A percentile compares a stretch with the other conserved stretches of the same genome.
These are phyloP conservation scores for Aspergillus carbonarius DNA, from an alignment of 2,329 filamentous ascomycete genomes.

Conservation along the genomic window DNA sequence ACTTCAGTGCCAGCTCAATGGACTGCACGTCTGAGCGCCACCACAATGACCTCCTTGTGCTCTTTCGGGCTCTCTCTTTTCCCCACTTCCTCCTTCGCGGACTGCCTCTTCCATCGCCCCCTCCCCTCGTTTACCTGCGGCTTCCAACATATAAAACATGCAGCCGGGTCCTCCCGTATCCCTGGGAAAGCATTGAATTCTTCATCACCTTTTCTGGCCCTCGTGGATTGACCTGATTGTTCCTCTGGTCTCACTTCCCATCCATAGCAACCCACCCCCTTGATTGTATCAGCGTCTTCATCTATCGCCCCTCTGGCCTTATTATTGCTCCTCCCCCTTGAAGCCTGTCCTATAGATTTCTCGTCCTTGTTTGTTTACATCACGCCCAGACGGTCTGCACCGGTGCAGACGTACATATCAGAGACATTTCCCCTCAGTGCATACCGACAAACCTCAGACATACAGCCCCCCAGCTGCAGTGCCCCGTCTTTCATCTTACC, in stretches of 20 bases:
- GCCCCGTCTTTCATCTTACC: constrained; percentile 15
- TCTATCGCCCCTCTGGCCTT: background rate
- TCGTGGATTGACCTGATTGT: constrained; percentile 27
- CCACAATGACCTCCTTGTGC: constrained; percentile 8
- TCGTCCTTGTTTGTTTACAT: constrained; percentile 8
- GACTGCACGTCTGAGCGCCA: constrained; percentile 23
- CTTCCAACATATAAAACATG: constrained; percentile 38
- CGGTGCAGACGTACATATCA: constrained; percentile 9
- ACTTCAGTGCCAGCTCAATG: constrained; percentile 11
- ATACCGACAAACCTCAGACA: constrained; percentile 23
- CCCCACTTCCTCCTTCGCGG: constrained; percentile 4
- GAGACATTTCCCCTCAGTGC: constrained; percentile 3
- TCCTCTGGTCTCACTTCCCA: constrained; percentile 7
- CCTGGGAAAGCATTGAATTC: constrained; percentile 22
- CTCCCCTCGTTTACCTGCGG: constrained; percentile 23
- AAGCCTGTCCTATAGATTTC: constrained; percentile 7
- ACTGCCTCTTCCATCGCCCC: constrained; percentile 6
- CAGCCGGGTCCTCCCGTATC: constrained; percentile 26
- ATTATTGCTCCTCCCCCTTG: constrained; percentile 10
- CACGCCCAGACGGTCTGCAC: constrained; percentile 5
- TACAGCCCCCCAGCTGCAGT: constrained; percentile 9
- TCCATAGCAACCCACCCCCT: constrained; percentile 15
- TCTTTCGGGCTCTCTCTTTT: constrained; percentile 3
- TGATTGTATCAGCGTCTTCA: constrained; percentile 12
- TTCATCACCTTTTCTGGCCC: constrained; percentile 24